Percentiles rank a stretch among this genome's conserved stretches.
Evolutionary conservation across 2,329 filamentous ascomycete species (phyloP).

Genomic region (Hypomyces rosellus): DNA sequence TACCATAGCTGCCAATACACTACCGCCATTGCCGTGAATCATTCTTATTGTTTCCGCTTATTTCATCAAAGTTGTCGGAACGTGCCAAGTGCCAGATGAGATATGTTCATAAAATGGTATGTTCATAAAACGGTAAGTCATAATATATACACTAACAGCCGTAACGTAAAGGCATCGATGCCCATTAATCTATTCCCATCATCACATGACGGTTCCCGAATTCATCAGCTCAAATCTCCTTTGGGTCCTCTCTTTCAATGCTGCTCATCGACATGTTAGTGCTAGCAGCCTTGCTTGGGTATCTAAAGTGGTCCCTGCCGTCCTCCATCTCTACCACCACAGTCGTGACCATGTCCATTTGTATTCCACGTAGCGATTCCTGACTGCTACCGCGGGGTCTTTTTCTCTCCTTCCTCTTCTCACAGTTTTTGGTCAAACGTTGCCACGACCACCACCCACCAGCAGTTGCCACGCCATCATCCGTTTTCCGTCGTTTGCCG

Average conservation of each 20-base stretch:
- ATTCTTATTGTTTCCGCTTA: too few relatives aligned
- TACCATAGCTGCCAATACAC: too few relatives aligned
- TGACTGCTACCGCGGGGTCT: conserved; percentile 22
- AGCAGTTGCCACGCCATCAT: conserved; percentile 9
- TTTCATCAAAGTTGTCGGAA: too few relatives aligned
- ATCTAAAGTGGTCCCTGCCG: conserved; percentile 19
- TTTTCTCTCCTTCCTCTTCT: conserved; percentile 10
- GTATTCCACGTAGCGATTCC: conserved; percentile 32
- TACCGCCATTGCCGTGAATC: too few relatives aligned
- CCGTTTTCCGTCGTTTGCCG: conserved; percentile 12
- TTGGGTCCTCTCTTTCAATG: conserved; percentile 18
- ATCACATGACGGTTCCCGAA: too few relatives aligned
- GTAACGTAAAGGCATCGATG: too few relatives aligned
- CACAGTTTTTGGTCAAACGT: conserved; percentile 6
- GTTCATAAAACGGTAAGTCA: too few relatives aligned
- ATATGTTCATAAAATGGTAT: too few relatives aligned
- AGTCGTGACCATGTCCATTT: conserved; percentile 38
- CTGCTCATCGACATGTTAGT: conserved; percentile 22
- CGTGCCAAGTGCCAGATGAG: too few relatives aligned
- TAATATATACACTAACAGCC: too few relatives aligned
- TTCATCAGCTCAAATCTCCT: background rate
- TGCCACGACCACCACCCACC: conserved; percentile 26
- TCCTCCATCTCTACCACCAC: conserved; percentile 34
- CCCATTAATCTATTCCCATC: too few relatives aligned
- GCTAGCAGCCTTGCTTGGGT: conserved; percentile 18